These are phyloP conservation scores for Hypoxylon sp. DNA, from an alignment of 2,329 filamentous ascomycete species.

Conservation along the genomic window DNA sequence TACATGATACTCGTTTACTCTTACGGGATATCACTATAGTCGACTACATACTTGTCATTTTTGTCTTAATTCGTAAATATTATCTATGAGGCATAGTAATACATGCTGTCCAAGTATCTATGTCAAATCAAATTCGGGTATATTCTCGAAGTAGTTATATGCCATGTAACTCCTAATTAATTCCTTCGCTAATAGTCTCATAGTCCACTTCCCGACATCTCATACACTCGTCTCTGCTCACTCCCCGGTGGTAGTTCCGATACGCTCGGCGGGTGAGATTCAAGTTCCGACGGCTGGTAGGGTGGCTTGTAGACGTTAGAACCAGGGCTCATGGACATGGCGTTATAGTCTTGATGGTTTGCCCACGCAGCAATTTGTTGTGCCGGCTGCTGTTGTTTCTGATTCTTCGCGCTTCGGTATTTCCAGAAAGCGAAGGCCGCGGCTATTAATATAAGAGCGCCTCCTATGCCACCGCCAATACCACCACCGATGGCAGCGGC, in stretches of 20 bases:
- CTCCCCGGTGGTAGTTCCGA: slow-evolving; percentile 6
- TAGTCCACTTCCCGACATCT: slow-evolving; percentile 6
- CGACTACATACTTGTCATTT: background rate
- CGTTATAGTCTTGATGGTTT: slow-evolving; percentile 6
- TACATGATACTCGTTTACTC: background rate
- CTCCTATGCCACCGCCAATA: slow-evolving; percentile 35
- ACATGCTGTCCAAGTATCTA: slow-evolving; percentile 10
- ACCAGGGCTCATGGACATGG: slow-evolving; percentile 5
- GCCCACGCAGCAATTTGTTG: slow-evolving; percentile 12
- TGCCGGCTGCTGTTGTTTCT: background rate
- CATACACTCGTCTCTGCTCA: slow-evolving; percentile 11
- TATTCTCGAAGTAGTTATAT: background rate
- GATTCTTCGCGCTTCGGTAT: slow-evolving; percentile 4
- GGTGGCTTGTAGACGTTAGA: slow-evolving; percentile 12
- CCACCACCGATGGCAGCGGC: slow-evolving; percentile 31
- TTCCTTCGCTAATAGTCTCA: background rate
- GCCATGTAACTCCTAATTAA: background rate
- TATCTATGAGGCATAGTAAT: slow-evolving; percentile 6
- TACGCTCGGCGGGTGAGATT: slow-evolving; percentile 4
- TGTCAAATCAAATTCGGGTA: slow-evolving; percentile 11
- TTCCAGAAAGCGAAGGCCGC: slow-evolving; percentile 24
- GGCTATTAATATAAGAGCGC: slow-evolving; percentile 24
- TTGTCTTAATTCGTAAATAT: background rate
- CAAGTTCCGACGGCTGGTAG: slow-evolving; percentile 1
- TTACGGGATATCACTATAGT: background rate